Conservation (phyloP, 306 rosid species). For the Vigna reflexopilosa region DNA sequence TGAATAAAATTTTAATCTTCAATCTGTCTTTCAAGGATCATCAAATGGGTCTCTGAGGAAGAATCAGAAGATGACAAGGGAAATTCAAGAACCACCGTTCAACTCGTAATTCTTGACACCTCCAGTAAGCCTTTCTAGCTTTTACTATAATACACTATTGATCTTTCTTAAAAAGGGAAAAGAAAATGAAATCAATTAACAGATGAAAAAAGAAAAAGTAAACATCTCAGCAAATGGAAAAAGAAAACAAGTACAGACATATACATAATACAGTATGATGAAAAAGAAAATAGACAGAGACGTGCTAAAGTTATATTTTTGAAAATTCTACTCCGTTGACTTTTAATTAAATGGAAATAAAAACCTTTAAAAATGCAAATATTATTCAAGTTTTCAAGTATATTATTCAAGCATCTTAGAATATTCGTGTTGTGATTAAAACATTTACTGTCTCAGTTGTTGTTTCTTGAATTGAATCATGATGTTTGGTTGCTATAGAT, state of each 20-base stretch:
- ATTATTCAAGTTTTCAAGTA: no score
- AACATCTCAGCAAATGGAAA: no score
- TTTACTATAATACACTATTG: neutral
- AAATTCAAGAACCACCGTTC: conserved; percentile 45
- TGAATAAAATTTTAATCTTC: neutral
- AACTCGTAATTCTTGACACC: conserved; percentile 66
- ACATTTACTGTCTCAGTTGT: neutral
- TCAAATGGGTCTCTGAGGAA: conserved; percentile 58
- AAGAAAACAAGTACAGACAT: no score
- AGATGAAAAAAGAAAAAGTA: no score
- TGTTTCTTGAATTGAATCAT: neutral
- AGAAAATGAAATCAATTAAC: neutral
- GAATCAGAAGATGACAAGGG: conserved; percentile 54
- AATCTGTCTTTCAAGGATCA: conserved; percentile 49
- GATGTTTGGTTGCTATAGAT: conserved; percentile 46
- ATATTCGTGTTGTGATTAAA: neutral
- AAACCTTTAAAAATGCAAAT: no score
- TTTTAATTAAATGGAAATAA: no score
- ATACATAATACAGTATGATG: no score
- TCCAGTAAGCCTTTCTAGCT: conserved; percentile 61
- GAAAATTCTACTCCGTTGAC: no score
- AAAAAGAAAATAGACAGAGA: no score
- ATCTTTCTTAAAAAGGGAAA: neutral
- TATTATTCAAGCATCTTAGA: neutral
- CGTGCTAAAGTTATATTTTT: no score